Evolutionary conservation across 768 basidiomycete species (phyloP).

Genomic region (Suillus hirtellus): DNA sequence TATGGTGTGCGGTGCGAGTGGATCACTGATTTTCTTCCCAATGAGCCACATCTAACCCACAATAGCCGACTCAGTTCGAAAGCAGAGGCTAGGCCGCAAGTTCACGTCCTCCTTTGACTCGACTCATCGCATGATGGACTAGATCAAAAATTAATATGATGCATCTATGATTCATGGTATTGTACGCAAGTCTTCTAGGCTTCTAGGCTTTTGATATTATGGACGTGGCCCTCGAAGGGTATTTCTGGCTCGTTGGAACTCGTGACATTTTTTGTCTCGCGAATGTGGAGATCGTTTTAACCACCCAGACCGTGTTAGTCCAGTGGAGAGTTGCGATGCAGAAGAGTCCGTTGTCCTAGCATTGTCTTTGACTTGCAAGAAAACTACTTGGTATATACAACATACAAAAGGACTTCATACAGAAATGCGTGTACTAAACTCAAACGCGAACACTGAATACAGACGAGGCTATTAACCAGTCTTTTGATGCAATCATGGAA

Average conservation of each 20-base stretch:
- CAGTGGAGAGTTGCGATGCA: not conserved
- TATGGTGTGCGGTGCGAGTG: not conserved
- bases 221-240: not conserved
- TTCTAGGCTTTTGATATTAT: not conserved
- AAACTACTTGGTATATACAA: not conserved
- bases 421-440: not conserved
- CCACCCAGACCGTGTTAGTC: not conserved
- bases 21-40: not conserved
- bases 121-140: not conserved
- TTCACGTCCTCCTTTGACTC: not conserved
- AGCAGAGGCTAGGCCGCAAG: not conserved
- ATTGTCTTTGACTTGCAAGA: not conserved
- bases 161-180: not conserved
- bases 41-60: not conserved
- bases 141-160: not conserved
- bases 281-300: not conserved
- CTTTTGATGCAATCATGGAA: not conserved
- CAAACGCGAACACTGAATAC: not conserved
- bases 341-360: not conserved
- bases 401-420: not conserved
- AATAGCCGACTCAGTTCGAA: not conserved
- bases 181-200: not conserved
- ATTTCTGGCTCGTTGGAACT: not conserved
- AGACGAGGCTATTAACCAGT: not conserved
- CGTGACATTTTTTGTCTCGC: not conserved